Base-by-base conservation (phyloP, 805 yeast genomes). In the Hanseniaspora meyeri region DNA sequence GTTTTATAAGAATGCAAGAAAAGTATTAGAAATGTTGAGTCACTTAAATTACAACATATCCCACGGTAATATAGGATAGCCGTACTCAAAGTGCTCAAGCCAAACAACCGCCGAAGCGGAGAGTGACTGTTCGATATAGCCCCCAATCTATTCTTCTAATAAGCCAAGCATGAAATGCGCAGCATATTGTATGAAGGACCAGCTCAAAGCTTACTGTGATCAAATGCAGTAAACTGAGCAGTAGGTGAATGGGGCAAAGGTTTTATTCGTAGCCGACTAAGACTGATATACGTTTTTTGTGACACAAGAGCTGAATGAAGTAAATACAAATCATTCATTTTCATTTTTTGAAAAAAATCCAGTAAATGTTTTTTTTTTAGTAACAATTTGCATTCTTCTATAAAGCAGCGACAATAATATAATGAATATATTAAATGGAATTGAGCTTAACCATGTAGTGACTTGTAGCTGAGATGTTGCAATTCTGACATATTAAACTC, bases 1-100 rank as follows among this genome's bases (percentile, higher is more conserved):
- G 27, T 24, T 24, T 24, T 24, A 49, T 10, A 37, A 5, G 27
- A n/a, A 3, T 11, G 27, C 7, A 12, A 17, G n/a, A 46, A 38
- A 32, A 32, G 36, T 24, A 24, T 5, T 24, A 24, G 27, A 24
- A 24, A 45, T 53, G 57, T 53, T 17, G 57, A 39, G 49, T 17
- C 40, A 53, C 57, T 53, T 53, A 53, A 53, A 53, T 53, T 53
- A 53, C 57, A 53, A 38, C 40, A 31, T 36, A 46, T 39, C 40
- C 40, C 57, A 53, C 20, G 57, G 57, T 19, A 39, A 53, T 53
- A 53, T 53, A 46, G 48, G 27, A 47, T 32, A 31, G 43, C 57
- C 57, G 57, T 53, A 53, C 57, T 53, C 57, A 53, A 53, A 53
- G 57, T 53, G 40, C 42, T 32, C 57, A 43, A 45, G 37, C 39